Evolutionary conservation across 2,329 filamentous ascomycete species (phyloP).

Genomic region (Cordyceps militaris): DNA sequence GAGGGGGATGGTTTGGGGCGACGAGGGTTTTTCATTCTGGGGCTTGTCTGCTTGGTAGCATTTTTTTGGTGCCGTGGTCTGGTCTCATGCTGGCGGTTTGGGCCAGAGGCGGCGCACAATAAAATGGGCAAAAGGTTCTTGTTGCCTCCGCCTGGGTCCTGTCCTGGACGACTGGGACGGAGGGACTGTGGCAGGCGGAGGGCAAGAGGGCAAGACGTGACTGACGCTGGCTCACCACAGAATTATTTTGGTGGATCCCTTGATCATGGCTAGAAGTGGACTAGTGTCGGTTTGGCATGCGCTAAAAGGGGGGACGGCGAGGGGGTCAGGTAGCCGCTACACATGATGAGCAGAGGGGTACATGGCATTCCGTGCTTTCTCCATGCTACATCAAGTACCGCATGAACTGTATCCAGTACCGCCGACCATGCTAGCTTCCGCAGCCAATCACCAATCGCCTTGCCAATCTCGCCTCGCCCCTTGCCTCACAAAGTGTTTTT

Average conservation of each 20-base stretch:
- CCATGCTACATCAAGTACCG: background rate
- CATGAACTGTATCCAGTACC: background rate
- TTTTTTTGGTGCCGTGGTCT: conserved; percentile 27
- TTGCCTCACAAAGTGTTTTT: no score
- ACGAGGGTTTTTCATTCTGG: conserved; percentile 26
- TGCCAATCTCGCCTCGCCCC: background rate
- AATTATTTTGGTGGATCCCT: background rate
- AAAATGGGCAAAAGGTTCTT: conserved; percentile 14
- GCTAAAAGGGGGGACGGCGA: background rate
- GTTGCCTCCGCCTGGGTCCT: conserved; percentile 8
- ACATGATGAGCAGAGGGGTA: background rate
- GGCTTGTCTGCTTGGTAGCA: conserved; percentile 28
- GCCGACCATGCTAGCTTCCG: background rate
- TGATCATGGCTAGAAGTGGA: background rate
- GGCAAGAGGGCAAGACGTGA: conserved; percentile 2
- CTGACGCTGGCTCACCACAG: conserved; percentile 7
- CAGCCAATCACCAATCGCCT: background rate
- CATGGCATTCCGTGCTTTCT: accelerated
- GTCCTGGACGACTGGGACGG: background rate
- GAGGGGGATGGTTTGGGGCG: conserved; percentile 15
- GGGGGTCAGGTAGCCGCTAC: background rate
- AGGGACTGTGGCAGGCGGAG: background rate
- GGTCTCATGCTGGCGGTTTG: conserved; percentile 35
- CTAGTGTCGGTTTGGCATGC: background rate
- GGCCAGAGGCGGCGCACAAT: conserved; percentile 29